These are phyloP conservation scores for Saturnispora besseyi DNA, from an alignment of 805 yeast genomes.

Conservation along the genomic window DNA sequence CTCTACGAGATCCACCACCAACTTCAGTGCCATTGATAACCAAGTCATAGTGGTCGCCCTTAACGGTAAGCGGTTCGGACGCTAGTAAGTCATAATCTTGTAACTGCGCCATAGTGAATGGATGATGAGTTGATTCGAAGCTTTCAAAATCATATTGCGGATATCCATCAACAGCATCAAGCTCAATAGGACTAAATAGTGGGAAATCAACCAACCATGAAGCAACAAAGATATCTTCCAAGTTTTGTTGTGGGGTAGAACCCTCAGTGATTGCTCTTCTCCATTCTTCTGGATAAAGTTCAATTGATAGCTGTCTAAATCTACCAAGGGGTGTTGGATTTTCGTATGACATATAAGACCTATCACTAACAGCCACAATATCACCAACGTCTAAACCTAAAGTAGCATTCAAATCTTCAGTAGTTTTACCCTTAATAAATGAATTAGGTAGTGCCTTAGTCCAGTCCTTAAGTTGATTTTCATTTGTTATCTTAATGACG, in stretches of 20 bases:
- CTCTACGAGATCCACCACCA: slow-evolving; percentile 96
- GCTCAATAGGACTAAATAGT: slow-evolving; percentile 68
- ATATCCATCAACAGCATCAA: slow-evolving; percentile 27
- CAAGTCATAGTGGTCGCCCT: slow-evolving; percentile 90
- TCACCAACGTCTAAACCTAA: slow-evolving; percentile 56
- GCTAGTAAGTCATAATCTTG: slow-evolving; percentile 55
- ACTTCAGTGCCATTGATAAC: slow-evolving; percentile 92
- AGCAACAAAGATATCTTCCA: slow-evolving; percentile 42
- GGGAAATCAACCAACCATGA: slow-evolving; percentile 93
- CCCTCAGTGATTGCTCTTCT: slow-evolving; percentile 29
- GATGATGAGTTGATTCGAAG: slow-evolving; percentile 83
- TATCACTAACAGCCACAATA: slow-evolving; percentile 67
- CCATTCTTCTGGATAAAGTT: slow-evolving; percentile 42
- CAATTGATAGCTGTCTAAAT: slow-evolving; percentile 65
- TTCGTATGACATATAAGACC: slow-evolving; percentile 65
- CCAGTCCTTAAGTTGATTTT: slow-evolving; percentile 38
- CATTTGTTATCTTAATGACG: slow-evolving; percentile 40
- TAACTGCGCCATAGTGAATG: slow-evolving; percentile 84
- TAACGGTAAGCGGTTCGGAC: slow-evolving; percentile 49
- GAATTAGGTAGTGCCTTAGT: slow-evolving; percentile 19
- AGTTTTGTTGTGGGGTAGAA: slow-evolving; percentile 14
- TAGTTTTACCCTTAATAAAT: slow-evolving; percentile 4
- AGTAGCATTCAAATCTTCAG: slow-evolving; percentile 20
- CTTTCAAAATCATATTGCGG: slow-evolving; percentile 49
- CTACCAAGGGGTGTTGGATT: slow-evolving; percentile 94